Base-by-base conservation (phyloP, 192 early-diverging fungal species). In the Coemansia sp. region DNA sequence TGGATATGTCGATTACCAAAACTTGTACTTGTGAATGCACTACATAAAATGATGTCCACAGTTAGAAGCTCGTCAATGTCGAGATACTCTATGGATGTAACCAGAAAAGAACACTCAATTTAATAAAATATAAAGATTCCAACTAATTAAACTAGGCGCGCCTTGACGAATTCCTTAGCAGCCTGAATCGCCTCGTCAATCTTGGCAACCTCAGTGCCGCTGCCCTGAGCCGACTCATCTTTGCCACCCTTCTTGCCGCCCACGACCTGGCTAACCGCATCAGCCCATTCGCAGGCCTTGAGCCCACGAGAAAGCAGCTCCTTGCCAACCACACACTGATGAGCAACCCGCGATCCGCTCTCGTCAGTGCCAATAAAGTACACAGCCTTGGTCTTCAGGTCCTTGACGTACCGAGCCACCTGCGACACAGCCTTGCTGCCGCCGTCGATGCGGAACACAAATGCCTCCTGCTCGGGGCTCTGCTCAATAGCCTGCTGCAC, bases 221-320 rank as follows among this genome's bases (percentile, higher is more conserved):
- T 88, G 16, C 97, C 97, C 63, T 94, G 94, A 29, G 97, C 97
- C 61, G 92, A 68, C 54, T 94, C 94, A 49, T 94, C 93, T 65
- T 95, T 97, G 54, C 97, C 97, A 37, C 97, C 97, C 61, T 88
- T 89, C 79, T 93, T 94, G 60, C 97, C 97, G 26, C 92, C 93
- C 52, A 99, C 83, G 24, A 86, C 84, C 56, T 88, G 82, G 23
- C 86, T 71, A n/a, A 97, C 93, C 27, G 87, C 89, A 19, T 84
- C 83, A 16, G 94, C 92, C 97, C 97, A 99, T 20, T 92, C 94
- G 49, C 81, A 86, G 29, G 95, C 97, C 83, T 90, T 94, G 56
- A 99, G 78, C 2, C 93, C 93, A 63, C 89, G 87, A 6, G 69
- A 81, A 62, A 92, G 82, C 19, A 92, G 70, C 18, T 78, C 79